Base-by-base conservation (phyloP, 192 early-diverging fungal genomes). In the Coemansia sp. region DNA sequence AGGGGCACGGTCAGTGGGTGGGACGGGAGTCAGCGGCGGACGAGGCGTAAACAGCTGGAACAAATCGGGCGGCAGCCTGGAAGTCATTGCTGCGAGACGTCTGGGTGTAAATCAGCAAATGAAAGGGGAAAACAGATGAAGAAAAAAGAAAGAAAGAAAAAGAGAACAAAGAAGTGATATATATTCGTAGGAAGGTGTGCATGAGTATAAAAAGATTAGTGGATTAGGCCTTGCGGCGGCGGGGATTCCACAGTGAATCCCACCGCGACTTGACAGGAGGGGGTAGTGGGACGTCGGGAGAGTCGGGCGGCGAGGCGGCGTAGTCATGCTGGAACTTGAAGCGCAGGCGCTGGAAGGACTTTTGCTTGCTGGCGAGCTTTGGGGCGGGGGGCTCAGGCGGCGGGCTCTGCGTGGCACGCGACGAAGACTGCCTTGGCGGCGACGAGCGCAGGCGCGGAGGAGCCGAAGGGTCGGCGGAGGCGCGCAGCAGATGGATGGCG, bases 21-120 rank as follows among this genome's bases (percentile, higher is more conserved):
- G 52, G 11, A 65, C 73, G 45, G 73, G 32, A 10, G 62, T 18
- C 20, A 70, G 67, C 50, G 72, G 69, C 27, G 81, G 76, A 7
- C 81, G 75, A 53, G 81, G 81, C 20, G 73, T 78, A 43, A 83
- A 83, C 34, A 83, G 74, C 37, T 62, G 68, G 30, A 74, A 67
- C 41, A 83, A 61, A 55, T 83, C 81, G 27, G 67, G 67, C 38
- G 81, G 76, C n/a, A 83, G 69, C 30, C 59, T 72, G 30, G 75
- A 77, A 10, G 80, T 77, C 80, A 82, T 82, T 47, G 41, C 41
- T 12, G 27, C 10, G 45, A 9, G 45, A 8, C 45, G 9, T 3
- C 8, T 49, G n/a, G 18, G 9, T 3, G 18, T 10, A 18, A 49
- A 20, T 49, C 45, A 7, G 45, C 45, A 49, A 45, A 49, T 18